Conservation (phyloP, 169 alveolate genomes). For the Eimeria brunetti region DNA sequence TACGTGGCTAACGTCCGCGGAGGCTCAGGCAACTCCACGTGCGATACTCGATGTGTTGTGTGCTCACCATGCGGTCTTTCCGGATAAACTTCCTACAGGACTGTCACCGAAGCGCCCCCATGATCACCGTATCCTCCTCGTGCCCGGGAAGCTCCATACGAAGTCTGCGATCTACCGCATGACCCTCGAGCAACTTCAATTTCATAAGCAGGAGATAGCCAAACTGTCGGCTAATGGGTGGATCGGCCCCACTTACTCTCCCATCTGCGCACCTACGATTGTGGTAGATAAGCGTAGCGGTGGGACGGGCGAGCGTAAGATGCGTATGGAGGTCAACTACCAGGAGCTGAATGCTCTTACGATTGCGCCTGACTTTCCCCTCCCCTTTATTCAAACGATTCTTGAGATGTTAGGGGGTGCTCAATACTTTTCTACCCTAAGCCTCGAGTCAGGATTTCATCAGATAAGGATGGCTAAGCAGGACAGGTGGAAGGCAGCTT, state of each 20-base stretch:
- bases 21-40: not conserved
- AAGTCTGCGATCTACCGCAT: not conserved
- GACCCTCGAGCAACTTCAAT: not conserved
- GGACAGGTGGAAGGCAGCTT: no score
- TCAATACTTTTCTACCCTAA: not conserved
- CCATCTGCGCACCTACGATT: not conserved
- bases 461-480: no score
- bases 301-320: not conserved
- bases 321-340: not conserved
- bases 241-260: not conserved
- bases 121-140: not conserved
- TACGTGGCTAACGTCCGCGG: not conserved
- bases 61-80: not conserved
- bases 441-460: not conserved
- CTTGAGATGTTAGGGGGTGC: not conserved
- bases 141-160: constrained; percentile 6
- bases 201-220: constrained; percentile 4
- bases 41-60: not conserved
- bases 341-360: not conserved
- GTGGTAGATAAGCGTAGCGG: not conserved
- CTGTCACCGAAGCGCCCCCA: constrained; percentile 32
- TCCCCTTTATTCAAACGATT: not conserved
- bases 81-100: not conserved
- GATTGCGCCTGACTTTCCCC: not conserved
- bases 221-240: not conserved